These are phyloP conservation scores for Colletotrichum aenigma DNA, from an alignment of 2,329 filamentous ascomycete species.

Conservation along the genomic window DNA sequence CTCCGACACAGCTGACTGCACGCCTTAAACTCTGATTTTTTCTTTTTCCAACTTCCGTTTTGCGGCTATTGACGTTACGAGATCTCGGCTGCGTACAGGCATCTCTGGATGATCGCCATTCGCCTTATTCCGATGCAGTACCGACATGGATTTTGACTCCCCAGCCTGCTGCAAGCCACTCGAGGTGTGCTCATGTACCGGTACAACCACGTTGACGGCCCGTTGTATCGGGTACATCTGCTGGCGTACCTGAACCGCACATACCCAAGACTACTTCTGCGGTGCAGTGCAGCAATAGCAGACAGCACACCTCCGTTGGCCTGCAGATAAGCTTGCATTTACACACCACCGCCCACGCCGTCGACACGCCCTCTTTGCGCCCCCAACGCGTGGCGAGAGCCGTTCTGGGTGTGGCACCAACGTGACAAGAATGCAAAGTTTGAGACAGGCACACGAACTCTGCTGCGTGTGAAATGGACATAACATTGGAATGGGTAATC, in stretches of 20 bases:
- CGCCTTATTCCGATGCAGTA: conserved; percentile 8
- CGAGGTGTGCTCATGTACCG: neutral
- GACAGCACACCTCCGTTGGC: neutral
- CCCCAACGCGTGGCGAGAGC: neutral
- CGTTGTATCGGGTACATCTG: neutral
- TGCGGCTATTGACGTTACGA: neutral
- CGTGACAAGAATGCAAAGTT: neutral
- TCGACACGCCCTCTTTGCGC: neutral
- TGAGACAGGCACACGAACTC: neutral
- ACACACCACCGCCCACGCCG: neutral
- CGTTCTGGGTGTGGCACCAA: neutral
- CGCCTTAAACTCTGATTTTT: neutral
- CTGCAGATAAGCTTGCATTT: neutral
- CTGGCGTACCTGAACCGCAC: neutral
- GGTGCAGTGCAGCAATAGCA: neutral
- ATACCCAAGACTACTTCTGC: neutral
- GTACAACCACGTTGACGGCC: neutral
- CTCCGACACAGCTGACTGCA: neutral
- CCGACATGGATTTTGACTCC: neutral
- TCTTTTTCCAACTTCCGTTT: neutral
- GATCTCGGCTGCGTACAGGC: neutral
- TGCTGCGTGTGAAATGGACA: neutral
- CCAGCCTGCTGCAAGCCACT: neutral
- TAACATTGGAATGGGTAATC: neutral
- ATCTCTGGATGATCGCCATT: conserved; percentile 2